These are phyloP conservation scores for Fusarium concolor DNA, from an alignment of 2,329 filamentous ascomycete genomes.

Conservation along the genomic window DNA sequence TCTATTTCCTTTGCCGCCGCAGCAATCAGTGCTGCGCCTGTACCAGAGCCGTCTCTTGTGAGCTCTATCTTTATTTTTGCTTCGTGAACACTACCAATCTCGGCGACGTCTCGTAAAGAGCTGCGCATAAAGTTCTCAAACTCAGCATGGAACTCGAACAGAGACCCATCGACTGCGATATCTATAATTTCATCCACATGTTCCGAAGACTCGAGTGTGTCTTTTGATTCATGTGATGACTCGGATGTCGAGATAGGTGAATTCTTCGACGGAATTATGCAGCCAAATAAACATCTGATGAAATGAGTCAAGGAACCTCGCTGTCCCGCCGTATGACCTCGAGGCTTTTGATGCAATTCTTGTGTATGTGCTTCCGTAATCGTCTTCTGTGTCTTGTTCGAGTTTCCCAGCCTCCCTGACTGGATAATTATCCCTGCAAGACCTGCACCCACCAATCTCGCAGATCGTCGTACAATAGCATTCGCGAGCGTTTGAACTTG, in stretches of 20 bases:
- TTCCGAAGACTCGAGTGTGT: neutral
- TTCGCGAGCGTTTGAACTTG: neutral
- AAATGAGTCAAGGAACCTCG: fast-evolving
- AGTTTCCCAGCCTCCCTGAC: neutral
- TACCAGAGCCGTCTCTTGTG: constrained; percentile 11
- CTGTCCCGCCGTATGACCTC: fast-evolving
- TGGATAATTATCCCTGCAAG: constrained; percentile 4
- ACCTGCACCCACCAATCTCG: constrained; percentile 7
- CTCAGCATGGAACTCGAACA: constrained; percentile 9
- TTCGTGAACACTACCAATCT: neutral
- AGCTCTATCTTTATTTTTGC: constrained; percentile 15
- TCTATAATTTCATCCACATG: neutral
- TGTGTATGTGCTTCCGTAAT: neutral
- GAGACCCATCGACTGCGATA: constrained; percentile 7
- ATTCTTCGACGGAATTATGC: neutral
- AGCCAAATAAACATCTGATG: neutral
- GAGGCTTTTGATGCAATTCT: neutral
- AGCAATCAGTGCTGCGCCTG: constrained; percentile 15
- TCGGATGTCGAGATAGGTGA: fast-evolving
- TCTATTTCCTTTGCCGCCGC: neutral
- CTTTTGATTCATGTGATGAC: neutral
- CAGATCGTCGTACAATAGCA: neutral
- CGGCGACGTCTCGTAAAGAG: neutral
- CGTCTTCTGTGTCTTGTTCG: neutral
- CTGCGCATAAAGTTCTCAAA: constrained; percentile 12